A percentile compares a stretch with the other conserved stretches of the same genome.
phyloP scores from a whole-genome alignment of 352 stramenopile genomes.

The Lagenidium sp. region DNA sequence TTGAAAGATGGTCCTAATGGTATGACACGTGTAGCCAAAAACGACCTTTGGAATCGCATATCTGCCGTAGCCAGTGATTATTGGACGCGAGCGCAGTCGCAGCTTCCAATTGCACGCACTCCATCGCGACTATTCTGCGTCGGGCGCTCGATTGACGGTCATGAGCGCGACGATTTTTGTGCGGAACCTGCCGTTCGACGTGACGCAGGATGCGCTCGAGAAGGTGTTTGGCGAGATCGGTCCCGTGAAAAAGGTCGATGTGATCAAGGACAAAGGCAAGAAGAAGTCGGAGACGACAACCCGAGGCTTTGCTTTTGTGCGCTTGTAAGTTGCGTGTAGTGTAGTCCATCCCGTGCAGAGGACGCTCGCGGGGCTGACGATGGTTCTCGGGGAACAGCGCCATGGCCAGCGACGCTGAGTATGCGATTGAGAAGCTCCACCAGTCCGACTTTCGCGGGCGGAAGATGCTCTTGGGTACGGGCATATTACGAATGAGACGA shows the following conservation, averaged over 20 bases:
- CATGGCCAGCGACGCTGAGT: slow-evolving; percentile 55
- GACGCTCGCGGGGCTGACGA: background rate
- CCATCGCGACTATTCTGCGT: too few species aligned
- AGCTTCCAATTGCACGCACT: too few species aligned
- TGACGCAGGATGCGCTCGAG: slow-evolving; percentile 81
- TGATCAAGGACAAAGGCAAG: slow-evolving; percentile 87
- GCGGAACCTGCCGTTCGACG: slow-evolving; percentile 80
- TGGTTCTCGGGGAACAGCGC: slow-evolving; percentile 26
- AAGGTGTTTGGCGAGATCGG: slow-evolving; percentile 74
- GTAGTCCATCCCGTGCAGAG: background rate
- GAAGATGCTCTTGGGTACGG: slow-evolving; percentile 74
- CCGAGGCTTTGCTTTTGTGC: slow-evolving; percentile 80
- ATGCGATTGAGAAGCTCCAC: slow-evolving; percentile 70
- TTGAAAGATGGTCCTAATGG: too few species aligned
- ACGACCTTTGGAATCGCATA: too few species aligned
- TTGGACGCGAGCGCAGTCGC: too few species aligned
- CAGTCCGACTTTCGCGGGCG: slow-evolving; percentile 66
- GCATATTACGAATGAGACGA: too few species aligned
- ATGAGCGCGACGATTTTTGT: slow-evolving; percentile 68
- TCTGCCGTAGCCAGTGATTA: too few species aligned
- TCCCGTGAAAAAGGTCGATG: slow-evolving; percentile 78
- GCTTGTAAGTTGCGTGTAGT: slow-evolving; percentile 47
- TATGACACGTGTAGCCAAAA: too few species aligned
- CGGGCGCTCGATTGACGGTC: background rate
- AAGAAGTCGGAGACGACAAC: slow-evolving; percentile 71